Conservation (phyloP, 441 rosid genomes). For the Isatis lusitanica region DNA sequence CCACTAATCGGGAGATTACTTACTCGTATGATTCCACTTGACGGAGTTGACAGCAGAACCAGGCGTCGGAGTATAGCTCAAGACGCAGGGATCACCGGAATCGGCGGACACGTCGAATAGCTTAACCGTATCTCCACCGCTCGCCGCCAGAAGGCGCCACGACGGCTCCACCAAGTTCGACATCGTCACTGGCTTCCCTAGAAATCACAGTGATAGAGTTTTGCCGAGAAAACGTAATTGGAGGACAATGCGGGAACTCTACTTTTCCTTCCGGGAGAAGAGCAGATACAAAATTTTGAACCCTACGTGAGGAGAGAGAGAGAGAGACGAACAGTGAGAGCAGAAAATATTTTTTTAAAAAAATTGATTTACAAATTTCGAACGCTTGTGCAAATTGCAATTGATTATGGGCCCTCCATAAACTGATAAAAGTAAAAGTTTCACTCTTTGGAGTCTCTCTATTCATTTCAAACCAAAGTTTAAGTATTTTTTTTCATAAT, state of each 20-base stretch:
- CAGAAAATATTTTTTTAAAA: not conserved
- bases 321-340: constrained; percentile 5
- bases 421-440: not conserved
- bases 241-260: constrained; percentile 29
- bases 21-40: constrained; percentile 93
- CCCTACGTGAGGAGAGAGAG: constrained; percentile 23
- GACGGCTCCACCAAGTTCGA: constrained; percentile 70
- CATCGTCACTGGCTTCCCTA: constrained; percentile 21
- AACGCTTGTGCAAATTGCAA: not conserved
- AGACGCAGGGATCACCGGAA: constrained; percentile 75
- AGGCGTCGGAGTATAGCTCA: constrained; percentile 78
- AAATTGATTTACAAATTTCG: not conserved
- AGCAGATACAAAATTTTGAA: not conserved
- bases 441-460: not conserved
- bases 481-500: not conserved
- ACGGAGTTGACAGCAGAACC: constrained; percentile 71
- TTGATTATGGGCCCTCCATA: not conserved
- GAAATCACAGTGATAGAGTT: not conserved
- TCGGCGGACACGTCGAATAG: constrained; percentile 74
- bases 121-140: constrained; percentile 92
- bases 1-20: constrained; percentile 31
- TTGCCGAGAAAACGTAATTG: constrained; percentile 7
- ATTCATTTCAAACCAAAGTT: not conserved
- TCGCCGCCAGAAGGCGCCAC: constrained; percentile 64
- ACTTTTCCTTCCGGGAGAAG: not conserved